Evolutionary conservation across 1,284 basidiomycete species (phyloP), one percentile per base, ranked within the genome.

Genomic region (Pholiota adiposa): DNA sequence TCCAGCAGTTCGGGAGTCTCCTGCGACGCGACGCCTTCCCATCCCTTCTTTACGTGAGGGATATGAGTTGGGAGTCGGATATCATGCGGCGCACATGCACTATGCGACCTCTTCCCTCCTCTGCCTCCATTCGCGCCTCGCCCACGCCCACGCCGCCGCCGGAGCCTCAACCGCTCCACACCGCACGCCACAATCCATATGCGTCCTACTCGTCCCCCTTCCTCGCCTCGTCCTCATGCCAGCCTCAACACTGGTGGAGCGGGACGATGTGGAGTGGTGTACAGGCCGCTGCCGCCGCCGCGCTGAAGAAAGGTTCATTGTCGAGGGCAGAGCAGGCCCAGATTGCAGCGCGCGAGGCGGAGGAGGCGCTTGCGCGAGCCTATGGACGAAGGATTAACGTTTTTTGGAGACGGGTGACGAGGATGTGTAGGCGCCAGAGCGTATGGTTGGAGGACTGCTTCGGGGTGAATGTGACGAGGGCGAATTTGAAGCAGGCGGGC

Each of bases 1-100:
- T 79, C 29, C 84, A 88, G 71, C 89, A 91, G 71, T 76, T 91
- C 51, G 80, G 79, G 43, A 84, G 81, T 54, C 72, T 91, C 12
- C 67, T 89, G n/a, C 75, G 79, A 36, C 67, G 73, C 2, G 79
- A 83, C 49, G 85, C 86, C 49, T 91, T 91, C 72, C 89, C 89
- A 21, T 70, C 70, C 7, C 71, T 91, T 55, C 75, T 75, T 64
- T 88, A 81, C 68, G 79, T 91, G 56, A 75, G 89, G 27, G 89
- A 91, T 73, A 75, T 91, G 74, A 79, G 79, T 62, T 73, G 71
- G 69, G 75, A 73, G 58, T 79, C 78, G 57, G 76, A 78, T 58
- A 25, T 63, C 12, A 72, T 82, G 64, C 63, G 81, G 19, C 41
- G 72, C 52, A 62, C 36, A 58, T 64, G 56, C 52, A 52, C 65